Percentiles rank a stretch among this genome's conserved stretches.
These are phyloP conservation scores for Candida cerambycidarum DNA, from an alignment of 805 yeast genomes.

Conservation along the genomic window DNA sequence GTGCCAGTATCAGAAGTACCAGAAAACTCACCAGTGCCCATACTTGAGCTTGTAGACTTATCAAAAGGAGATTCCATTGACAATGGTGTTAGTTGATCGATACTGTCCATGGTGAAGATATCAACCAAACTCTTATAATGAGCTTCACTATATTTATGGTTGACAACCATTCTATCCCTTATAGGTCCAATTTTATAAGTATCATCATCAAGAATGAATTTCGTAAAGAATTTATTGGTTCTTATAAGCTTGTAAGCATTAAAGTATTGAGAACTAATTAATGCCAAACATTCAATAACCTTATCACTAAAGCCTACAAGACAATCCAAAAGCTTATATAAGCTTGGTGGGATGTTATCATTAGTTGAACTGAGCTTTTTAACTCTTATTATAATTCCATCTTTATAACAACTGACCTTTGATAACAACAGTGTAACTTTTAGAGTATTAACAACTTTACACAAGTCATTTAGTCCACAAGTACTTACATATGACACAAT, in stretches of 20 bases:
- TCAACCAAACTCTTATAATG: neutral
- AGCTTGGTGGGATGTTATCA: neutral
- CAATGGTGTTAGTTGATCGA: neutral
- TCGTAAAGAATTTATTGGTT: conserved; percentile 6
- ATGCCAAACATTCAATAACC: neutral
- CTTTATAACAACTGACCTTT: conserved; percentile 4
- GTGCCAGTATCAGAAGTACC: too few relatives aligned
- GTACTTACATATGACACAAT: neutral
- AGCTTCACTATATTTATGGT: neutral
- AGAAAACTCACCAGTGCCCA: too few relatives aligned
- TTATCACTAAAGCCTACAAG: neutral
- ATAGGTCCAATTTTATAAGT: conserved; percentile 3
- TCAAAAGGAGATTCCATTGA: conserved; percentile 1
- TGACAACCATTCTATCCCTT: neutral
- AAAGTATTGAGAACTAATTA: neutral
- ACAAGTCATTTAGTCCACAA: neutral
- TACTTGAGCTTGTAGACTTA: too few relatives aligned
- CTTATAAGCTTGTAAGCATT: conserved; percentile 3
- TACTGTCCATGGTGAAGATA: neutral
- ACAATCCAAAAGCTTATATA: neutral
- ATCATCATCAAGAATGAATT: conserved; percentile 1
- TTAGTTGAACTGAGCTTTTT: neutral
- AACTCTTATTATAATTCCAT: neutral
- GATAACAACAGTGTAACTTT: neutral
- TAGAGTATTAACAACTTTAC: neutral